Percentiles rank a stretch among this genome's conserved stretches.
phyloP scores from a whole-genome alignment of 177 flowering plant species.

The Tripterygium wilfordii region DNA sequence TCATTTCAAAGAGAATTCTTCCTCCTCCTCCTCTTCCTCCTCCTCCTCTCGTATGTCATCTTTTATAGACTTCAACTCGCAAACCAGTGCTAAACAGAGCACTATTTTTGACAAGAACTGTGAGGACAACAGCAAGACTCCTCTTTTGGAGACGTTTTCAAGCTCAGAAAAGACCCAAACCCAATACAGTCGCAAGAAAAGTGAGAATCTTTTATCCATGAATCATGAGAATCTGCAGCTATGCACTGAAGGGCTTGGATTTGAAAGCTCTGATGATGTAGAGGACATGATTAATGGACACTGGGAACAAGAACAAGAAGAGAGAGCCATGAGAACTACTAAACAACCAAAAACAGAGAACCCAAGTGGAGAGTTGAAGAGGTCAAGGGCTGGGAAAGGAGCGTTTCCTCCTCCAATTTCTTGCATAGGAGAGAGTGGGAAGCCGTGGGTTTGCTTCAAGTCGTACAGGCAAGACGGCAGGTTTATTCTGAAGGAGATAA shows the following conservation, averaged over 20 bases:
- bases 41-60: slow-evolving; percentile 5
- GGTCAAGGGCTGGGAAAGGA: slow-evolving; percentile 14
- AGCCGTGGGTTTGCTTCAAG: slow-evolving; percentile 61
- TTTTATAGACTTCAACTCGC: slow-evolving; percentile 5
- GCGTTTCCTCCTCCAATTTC: slow-evolving; percentile 79
- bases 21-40: slow-evolving; percentile 10
- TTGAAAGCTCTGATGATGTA: slow-evolving; percentile 70
- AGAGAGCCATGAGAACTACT: slow-evolving; percentile 2
- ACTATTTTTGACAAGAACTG: not conserved
- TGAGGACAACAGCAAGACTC: slow-evolving; percentile 3
- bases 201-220: slow-evolving; percentile 40
- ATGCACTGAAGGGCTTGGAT: slow-evolving; percentile 88
- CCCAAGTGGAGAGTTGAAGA: slow-evolving; percentile 11
- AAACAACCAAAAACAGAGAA: slow-evolving; percentile 3
- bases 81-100: slow-evolving; percentile 1
- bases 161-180: slow-evolving; percentile 1
- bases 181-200: slow-evolving; percentile 15
- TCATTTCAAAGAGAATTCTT: slow-evolving; percentile 45
- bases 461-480: slow-evolving; percentile 69
- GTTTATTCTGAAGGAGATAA: slow-evolving; percentile 64
- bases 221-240: slow-evolving; percentile 51
- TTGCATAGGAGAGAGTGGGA: slow-evolving; percentile 63
- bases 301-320: slow-evolving; percentile 13
- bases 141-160: slow-evolving; percentile 4
- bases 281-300: slow-evolving; percentile 35